A percentile compares a stretch with the other conserved stretches of the same genome.
Conservation (phyloP, 2,329 filamentous ascomycete genomes). For the Fusarium annulatum region DNA sequence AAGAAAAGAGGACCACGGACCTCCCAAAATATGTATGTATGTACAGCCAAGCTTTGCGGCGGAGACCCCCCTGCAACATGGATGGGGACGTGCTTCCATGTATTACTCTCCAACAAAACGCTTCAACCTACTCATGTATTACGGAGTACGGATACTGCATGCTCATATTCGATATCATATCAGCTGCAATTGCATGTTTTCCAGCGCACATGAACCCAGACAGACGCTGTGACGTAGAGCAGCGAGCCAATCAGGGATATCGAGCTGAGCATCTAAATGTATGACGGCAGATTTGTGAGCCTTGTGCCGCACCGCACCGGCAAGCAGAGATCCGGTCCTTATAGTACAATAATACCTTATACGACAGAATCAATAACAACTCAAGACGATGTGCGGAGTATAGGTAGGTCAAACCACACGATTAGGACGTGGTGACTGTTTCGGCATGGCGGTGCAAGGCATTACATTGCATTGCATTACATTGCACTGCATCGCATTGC, state of each 20-base stretch:
- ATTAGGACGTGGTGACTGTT: conserved; percentile 12
- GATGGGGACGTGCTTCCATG: conserved; percentile 14
- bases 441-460: conserved; percentile 23
- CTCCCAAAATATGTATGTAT: neutral
- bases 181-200: conserved; percentile 3
- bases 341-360: conserved; percentile 7
- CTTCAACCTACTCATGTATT: neutral
- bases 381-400: conserved; percentile 14
- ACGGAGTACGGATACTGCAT: neutral
- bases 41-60: conserved; percentile 30
- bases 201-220: neutral
- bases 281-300: conserved; percentile 36
- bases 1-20: neutral
- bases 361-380: conserved; percentile 27
- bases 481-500: neutral
- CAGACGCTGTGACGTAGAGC: conserved; percentile 32
- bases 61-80: conserved; percentile 17
- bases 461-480: neutral
- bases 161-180: neutral
- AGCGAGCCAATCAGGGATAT: conserved; percentile 17
- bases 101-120: neutral
- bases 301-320: conserved; percentile 24
- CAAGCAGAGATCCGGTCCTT: conserved; percentile 28
- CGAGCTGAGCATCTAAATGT: conserved; percentile 23
- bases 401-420: conserved; percentile 12